Percentiles rank a stretch among this genome's conserved stretches.
These are phyloP conservation scores for Rhizopogon hawkerae DNA, from an alignment of 1,284 basidiomycete species.

Conservation along the genomic window DNA sequence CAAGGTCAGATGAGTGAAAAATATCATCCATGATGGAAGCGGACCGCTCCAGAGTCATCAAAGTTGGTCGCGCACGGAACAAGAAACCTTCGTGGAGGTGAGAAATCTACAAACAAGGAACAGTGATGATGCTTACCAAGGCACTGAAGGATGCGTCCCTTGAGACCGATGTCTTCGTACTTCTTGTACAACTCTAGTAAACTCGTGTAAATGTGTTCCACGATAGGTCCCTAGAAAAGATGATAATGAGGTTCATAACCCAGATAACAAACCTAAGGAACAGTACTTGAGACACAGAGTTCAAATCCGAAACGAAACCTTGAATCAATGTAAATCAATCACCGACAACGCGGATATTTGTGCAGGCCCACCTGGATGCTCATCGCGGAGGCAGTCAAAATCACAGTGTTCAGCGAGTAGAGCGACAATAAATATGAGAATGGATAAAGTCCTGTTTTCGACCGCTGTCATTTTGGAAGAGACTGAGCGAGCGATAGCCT, in stretches of 20 bases:
- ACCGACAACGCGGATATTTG: background rate
- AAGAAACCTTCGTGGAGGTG: constrained; percentile 55
- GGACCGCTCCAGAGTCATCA: constrained; percentile 76
- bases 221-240: constrained; percentile 49
- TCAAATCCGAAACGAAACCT: constrained; percentile 53
- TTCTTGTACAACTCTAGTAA: constrained; percentile 68
- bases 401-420: constrained; percentile 84
- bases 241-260: background rate
- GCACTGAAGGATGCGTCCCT: constrained; percentile 68
- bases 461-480: constrained; percentile 25
- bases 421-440: constrained; percentile 76
- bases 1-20: constrained; percentile 64
- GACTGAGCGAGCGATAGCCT: constrained; percentile 35
- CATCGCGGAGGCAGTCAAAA: constrained; percentile 68
- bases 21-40: constrained; percentile 84
- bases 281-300: constrained; percentile 24
- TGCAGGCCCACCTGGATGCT: constrained; percentile 41
- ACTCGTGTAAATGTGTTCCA: constrained; percentile 73
- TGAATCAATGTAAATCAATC: background rate
- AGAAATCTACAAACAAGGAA: background rate
- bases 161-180: constrained; percentile 44
- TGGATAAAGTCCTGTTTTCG: constrained; percentile 39
- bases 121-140: constrained; percentile 46
- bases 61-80: constrained; percentile 83
- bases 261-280: constrained; percentile 43